phyloP scores from a whole-genome alignment of 805 yeast genomes.

The Kazachstania bromeliacearum region DNA sequence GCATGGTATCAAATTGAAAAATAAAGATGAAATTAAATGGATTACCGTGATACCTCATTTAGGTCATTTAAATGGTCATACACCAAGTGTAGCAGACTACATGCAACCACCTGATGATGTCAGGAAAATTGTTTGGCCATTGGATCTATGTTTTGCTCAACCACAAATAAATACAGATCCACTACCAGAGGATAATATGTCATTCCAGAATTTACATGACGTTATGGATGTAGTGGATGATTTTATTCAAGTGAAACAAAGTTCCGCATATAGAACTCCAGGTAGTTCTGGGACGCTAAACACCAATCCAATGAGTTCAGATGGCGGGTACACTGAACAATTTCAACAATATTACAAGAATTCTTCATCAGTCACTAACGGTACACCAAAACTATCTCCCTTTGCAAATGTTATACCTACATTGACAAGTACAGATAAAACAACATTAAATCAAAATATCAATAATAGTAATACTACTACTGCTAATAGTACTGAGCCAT shows the following conservation, averaged over 20 bases:
- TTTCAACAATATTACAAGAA: constrained; percentile 22
- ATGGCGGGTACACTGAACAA: constrained; percentile 28
- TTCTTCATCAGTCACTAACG: neutral
- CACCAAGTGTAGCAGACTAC: constrained; percentile 52
- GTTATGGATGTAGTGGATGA: constrained; percentile 33
- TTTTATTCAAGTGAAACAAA: constrained; percentile 32
- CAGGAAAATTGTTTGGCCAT: constrained; percentile 64
- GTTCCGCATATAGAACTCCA: constrained; percentile 33
- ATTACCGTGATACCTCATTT: constrained; percentile 59
- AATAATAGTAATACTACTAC: too few species aligned
- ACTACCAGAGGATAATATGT: constrained; percentile 4
- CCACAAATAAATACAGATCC: constrained; percentile 15
- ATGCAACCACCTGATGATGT: constrained; percentile 35
- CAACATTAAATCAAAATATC: constrained; percentile 3
- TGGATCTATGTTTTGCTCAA: constrained; percentile 55
- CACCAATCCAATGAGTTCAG: constrained; percentile 25
- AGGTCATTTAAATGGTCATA: constrained; percentile 57
- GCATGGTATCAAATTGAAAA: constrained; percentile 28
- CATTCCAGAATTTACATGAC: constrained; percentile 18
- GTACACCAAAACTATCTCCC: neutral
- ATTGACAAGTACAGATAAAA: constrained; percentile 7
- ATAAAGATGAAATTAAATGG: constrained; percentile 39
- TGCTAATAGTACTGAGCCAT: too few species aligned
- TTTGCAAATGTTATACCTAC: constrained; percentile 3
- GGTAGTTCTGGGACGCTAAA: constrained; percentile 20